Evolutionary conservation across 73 alveolate genomes (phyloP).

Genomic region (Symbiodinium natans): DNA sequence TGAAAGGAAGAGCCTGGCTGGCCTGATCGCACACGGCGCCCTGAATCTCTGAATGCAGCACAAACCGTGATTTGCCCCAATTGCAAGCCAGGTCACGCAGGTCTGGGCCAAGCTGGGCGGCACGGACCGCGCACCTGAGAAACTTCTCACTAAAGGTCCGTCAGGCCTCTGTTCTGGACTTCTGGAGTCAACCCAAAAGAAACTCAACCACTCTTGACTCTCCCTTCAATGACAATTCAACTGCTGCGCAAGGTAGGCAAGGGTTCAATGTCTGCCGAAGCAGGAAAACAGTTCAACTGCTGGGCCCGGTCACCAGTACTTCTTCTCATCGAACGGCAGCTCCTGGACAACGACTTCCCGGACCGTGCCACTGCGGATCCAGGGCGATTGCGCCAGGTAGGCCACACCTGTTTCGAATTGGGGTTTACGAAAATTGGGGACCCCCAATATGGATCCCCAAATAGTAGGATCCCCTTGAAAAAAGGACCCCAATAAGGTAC

Average conservation of each 20-base stretch:
- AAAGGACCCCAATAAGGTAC: too few relatives aligned
- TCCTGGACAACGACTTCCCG: constrained; percentile 60
- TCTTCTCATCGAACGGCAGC: constrained; percentile 48
- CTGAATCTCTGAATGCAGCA: background rate
- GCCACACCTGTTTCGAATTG: constrained; percentile 39
- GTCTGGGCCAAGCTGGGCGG: constrained; percentile 79
- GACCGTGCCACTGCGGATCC: constrained; percentile 85
- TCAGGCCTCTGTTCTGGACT: background rate
- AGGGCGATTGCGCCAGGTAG: constrained; percentile 48
- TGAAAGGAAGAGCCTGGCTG: too few relatives aligned
- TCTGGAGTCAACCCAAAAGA: too few relatives aligned
- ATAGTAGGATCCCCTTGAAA: too few relatives aligned
- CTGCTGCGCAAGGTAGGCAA: too few relatives aligned
- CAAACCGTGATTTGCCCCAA: background rate
- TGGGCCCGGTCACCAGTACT: background rate
- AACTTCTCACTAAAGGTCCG: background rate
- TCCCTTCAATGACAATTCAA: too few relatives aligned
- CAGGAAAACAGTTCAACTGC: too few relatives aligned
- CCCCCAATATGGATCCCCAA: too few relatives aligned
- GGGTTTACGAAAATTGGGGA: too few relatives aligned
- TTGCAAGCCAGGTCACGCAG: background rate
- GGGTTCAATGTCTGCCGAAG: too few relatives aligned
- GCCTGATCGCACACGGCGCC: too few relatives aligned
- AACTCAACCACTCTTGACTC: too few relatives aligned
- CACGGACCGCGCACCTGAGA: constrained; percentile 53